Percentiles rank a stretch among this genome's conserved stretches.
Conservation (phyloP, 345 rosid genomes). For the Pugionium cornutum region DNA sequence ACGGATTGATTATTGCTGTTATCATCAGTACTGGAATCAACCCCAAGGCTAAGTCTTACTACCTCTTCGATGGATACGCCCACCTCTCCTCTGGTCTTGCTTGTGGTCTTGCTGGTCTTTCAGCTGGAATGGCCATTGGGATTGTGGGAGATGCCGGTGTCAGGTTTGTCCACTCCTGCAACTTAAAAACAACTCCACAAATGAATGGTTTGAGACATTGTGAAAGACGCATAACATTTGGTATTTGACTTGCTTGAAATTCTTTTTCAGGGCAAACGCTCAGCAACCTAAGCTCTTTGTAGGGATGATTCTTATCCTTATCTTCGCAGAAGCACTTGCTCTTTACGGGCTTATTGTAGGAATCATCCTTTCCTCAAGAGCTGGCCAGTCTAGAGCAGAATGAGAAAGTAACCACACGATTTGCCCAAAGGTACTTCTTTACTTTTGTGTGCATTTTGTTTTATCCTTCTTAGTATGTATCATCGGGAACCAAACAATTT, state of each 20-base stretch:
- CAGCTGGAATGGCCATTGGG: slow-evolving; percentile 47
- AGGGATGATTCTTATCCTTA: no score
- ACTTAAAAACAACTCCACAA: not conserved
- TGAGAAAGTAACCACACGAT: slow-evolving; percentile 23
- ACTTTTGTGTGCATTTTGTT: slow-evolving; percentile 35
- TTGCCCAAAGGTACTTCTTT: slow-evolving; percentile 11
- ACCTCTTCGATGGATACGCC: slow-evolving; percentile 46
- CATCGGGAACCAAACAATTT: slow-evolving; percentile 7
- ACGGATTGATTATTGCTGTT: slow-evolving; percentile 45
- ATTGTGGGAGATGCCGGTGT: slow-evolving; percentile 21
- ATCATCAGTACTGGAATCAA: slow-evolving; percentile 48
- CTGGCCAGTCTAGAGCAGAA: slow-evolving; percentile 48
- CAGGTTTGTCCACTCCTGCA: slow-evolving; percentile 34
- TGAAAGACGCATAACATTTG: not conserved
- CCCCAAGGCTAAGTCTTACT: slow-evolving; percentile 13
- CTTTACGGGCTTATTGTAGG: slow-evolving; percentile 47
- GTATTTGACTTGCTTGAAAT: slow-evolving; percentile 10
- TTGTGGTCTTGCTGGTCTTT: slow-evolving; percentile 49
- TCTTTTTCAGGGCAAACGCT: slow-evolving; percentile 43
- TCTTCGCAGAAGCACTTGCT: slow-evolving; percentile 29
- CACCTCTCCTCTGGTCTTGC: slow-evolving; percentile 46
- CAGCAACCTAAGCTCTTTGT: slow-evolving; percentile 49
- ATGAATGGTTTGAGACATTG: not conserved
- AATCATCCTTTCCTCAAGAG: slow-evolving; percentile 44
- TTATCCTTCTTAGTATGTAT: slow-evolving; percentile 30